Evolutionary conservation across 352 stramenopile species (phyloP), one percentile per base, ranked within the genome.

Genomic region (Globisporangium takayamanum): DNA sequence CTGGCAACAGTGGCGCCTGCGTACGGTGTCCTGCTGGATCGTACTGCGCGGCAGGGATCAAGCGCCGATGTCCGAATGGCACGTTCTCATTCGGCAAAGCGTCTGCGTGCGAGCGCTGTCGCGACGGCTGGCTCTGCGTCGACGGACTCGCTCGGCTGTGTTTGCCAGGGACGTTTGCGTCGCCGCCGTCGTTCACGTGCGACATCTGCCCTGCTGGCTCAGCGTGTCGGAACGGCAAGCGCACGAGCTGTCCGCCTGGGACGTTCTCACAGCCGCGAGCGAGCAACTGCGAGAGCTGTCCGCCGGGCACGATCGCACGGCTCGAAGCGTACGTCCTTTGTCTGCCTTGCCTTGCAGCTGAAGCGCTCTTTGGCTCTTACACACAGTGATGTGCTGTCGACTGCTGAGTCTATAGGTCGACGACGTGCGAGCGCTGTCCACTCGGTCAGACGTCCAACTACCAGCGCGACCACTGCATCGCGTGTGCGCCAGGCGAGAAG

Each of bases 1-100:
- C 18, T 46, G 46, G 49, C 12, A 45, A 49, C 7, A 67, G 67
- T 55, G 67, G 69, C 53, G 53, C 28, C 28, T 88, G 78, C 16
- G 55, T 81, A 44, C 74, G 74, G 4, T 88, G 78, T 50, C 72
- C 76, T 5, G 78, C 76, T 8, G 78, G 78, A 14, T 85, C 73
- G 16, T 88, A 76, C 50, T 88, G 78, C 49, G 66, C 67, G 0
- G 76, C 70, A 15, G 78, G 78, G 12, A 84, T 87, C 50, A 83
- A 78, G 51, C 69, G 67, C 4, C 53, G 58, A 39, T 88, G 76
- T 47, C 68, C 73, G 0, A 56, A 68, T 20, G 76, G 74, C 0
- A 74, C 60, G 1, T 88, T 87, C 57, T 87, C 78, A 2, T 88
- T 88, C 36, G 78, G 78, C 11, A 78, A 84, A 58, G 61, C 74